A percentile compares a stretch with the other conserved stretches of the same genome.
phyloP scores from a whole-genome alignment of 371 early-diverging fungal species.

The Batkoa obscura region DNA sequence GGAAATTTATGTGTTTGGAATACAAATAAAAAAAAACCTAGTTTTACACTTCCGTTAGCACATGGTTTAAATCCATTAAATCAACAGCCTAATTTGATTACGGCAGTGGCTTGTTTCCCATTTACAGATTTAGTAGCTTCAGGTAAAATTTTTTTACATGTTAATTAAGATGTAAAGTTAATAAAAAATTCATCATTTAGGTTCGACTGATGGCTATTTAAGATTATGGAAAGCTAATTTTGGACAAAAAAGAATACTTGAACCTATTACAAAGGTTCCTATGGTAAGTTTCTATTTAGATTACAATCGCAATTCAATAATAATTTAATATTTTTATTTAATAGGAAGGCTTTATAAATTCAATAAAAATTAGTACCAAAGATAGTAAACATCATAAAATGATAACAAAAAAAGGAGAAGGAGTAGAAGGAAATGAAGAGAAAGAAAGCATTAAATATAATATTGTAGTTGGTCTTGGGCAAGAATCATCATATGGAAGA shows the following conservation, averaged over 20 bases:
- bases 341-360: slow-evolving; percentile 17
- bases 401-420: too few relatives aligned
- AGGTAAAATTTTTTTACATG: slow-evolving; percentile 18
- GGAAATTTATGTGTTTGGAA: slow-evolving; percentile 66
- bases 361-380: slow-evolving; percentile 29
- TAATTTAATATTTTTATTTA: background rate
- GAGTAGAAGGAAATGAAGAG: too few relatives aligned
- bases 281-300: background rate
- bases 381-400: too few relatives aligned
- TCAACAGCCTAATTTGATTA: slow-evolving; percentile 58
- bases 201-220: slow-evolving; percentile 70
- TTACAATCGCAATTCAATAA: background rate
- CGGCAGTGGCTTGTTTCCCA: slow-evolving; percentile 55
- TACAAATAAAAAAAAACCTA: slow-evolving; percentile 71
- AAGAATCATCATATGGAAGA: slow-evolving; percentile 78
- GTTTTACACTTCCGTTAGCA: slow-evolving; percentile 45
- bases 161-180: background rate
- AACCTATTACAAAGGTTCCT: slow-evolving; percentile 13
- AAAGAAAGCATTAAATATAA: too few relatives aligned
- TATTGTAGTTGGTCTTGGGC: slow-evolving; percentile 35
- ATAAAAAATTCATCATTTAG: background rate
- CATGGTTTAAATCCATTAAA: slow-evolving; percentile 47
- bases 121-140: slow-evolving; percentile 79
- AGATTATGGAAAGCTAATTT: slow-evolving; percentile 63
- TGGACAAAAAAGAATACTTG: slow-evolving; percentile 42